Conservation (phyloP, 2,329 filamentous ascomycete genomes). For the Aspergillus proliferans region DNA sequence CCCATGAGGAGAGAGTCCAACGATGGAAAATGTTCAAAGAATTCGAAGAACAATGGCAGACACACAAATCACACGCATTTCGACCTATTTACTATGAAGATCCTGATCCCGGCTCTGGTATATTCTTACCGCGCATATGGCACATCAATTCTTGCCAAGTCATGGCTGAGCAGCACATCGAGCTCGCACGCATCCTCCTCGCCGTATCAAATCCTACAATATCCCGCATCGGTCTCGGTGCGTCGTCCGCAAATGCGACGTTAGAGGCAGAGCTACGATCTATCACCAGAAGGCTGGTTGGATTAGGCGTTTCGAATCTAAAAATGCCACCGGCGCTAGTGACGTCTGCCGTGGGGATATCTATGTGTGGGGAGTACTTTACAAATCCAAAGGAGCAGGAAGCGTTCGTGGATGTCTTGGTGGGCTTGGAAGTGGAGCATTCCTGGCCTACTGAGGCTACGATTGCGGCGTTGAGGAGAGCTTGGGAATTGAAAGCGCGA, state of each 20-base stretch:
- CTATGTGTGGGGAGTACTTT: constrained; percentile 50
- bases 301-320: constrained; percentile 50
- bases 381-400: constrained; percentile 42
- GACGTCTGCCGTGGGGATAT: constrained; percentile 44
- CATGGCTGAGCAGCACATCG: constrained; percentile 55
- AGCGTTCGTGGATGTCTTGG: constrained; percentile 34
- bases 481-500: constrained; percentile 30
- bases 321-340: constrained; percentile 46
- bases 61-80: constrained; percentile 45
- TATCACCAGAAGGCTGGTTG: constrained; percentile 51
- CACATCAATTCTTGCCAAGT: constrained; percentile 53
- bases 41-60: constrained; percentile 31
- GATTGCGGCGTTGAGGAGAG: constrained; percentile 42
- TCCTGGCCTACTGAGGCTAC: constrained; percentile 49
- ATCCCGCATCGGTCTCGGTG: constrained; percentile 41
- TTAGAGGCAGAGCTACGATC: constrained; percentile 24
- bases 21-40: constrained; percentile 24
- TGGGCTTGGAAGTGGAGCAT: constrained; percentile 47
- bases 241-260: constrained; percentile 6
- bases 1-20: constrained; percentile 39
- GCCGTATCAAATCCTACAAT: constrained; percentile 50
- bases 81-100: constrained; percentile 48
- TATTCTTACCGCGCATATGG: constrained; percentile 53
- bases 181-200: constrained; percentile 52
- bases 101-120: constrained; percentile 21